Evolutionary conservation across 2,329 filamentous ascomycete species (phyloP), one percentile per base, ranked within the genome.

Genomic region (Epichloe hybrida): DNA sequence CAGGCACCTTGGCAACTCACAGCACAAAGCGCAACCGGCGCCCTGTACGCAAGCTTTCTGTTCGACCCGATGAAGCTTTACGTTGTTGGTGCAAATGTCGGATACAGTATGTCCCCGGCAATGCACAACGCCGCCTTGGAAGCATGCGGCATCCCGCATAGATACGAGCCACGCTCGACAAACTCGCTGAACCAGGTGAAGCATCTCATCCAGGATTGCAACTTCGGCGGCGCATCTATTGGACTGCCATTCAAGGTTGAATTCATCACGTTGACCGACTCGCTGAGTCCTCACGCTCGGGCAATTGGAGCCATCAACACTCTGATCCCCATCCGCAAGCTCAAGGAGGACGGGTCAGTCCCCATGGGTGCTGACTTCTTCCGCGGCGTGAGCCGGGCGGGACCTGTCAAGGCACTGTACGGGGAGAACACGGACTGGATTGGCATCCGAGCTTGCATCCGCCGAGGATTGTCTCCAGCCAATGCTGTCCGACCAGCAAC

Each of bases 341-440:
- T 80, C 0, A 72, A 75, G n/a, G 62, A 71, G 0, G 76, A 82
- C 51, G 77, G 77, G 1, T 73, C 70, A 37, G 74, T 81, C 0
- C 76, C 80, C 0, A 71, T 75, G 34, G 77, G 78, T 4, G 72
- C 73, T 1, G 65, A 79, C 8, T 65, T 74, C 17, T 72, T 73
- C 53, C 66, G 69, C n/a, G 73, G 78, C 53, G 56, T 65, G 34
- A 83, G 83, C 54, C 74, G 79, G 42, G 74, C 81, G 1, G 84
- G 85, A 0, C 77, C 80, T 0, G 77, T 88, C 6, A 76, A 77
- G 54, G 83, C 81, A 0, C 70, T 89, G 0, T 86, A 88, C 55
- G 86, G 85, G 1, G 84, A 89, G 52, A 90, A 90, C 53, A 89
- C 85, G 0, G 86, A 90, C 62, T 90, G 86, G 82, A 84, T 88